These are phyloP conservation scores for Stephanocyclus meneghinianus DNA, from an alignment of 352 stramenopile species.

Conservation along the genomic window DNA sequence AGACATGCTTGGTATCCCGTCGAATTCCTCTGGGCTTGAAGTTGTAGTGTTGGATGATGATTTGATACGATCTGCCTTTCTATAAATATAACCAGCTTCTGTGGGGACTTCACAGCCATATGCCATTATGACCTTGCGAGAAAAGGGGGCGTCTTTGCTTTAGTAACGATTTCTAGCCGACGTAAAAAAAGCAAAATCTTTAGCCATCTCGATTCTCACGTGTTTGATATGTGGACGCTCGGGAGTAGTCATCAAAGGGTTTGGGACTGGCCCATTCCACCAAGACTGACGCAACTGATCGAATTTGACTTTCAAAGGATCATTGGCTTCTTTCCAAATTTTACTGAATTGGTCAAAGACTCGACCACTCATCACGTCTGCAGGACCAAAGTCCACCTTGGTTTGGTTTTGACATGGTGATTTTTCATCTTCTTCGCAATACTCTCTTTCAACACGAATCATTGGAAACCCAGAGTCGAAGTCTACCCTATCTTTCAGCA, in stretches of 20 bases:
- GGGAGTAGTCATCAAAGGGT: slow-evolving; percentile 47
- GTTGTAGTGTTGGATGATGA: slow-evolving; percentile 4
- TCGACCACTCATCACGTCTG: slow-evolving; percentile 61
- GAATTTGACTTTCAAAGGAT: slow-evolving; percentile 69
- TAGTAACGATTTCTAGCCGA: neutral
- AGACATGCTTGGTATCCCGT: slow-evolving; percentile 58
- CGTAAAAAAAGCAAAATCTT: neutral
- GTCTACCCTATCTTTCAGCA: slow-evolving; percentile 74
- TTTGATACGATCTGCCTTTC: slow-evolving; percentile 51
- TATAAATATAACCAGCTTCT: slow-evolving; percentile 78
- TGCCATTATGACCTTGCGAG: slow-evolving; percentile 63
- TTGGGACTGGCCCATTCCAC: slow-evolving; percentile 38
- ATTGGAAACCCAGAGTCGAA: slow-evolving; percentile 75
- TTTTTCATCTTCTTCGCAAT: slow-evolving; percentile 61
- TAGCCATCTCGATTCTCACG: slow-evolving; percentile 18
- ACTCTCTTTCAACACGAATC: slow-evolving; percentile 61
- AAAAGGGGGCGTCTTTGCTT: neutral
- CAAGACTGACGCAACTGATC: slow-evolving; percentile 75
- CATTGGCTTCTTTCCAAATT: slow-evolving; percentile 72
- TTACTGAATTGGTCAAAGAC: slow-evolving; percentile 74
- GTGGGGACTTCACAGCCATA: slow-evolving; percentile 80
- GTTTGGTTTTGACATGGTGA: slow-evolving; percentile 50
- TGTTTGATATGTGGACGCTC: slow-evolving; percentile 79
- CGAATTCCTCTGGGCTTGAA: slow-evolving; percentile 28
- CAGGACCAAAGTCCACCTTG: slow-evolving; percentile 52